A percentile compares a stretch with the other conserved stretches of the same genome.
Evolutionary conservation across 1,284 basidiomycete species (phyloP).

Genomic region (Cutaneotrichosporon sp.): DNA sequence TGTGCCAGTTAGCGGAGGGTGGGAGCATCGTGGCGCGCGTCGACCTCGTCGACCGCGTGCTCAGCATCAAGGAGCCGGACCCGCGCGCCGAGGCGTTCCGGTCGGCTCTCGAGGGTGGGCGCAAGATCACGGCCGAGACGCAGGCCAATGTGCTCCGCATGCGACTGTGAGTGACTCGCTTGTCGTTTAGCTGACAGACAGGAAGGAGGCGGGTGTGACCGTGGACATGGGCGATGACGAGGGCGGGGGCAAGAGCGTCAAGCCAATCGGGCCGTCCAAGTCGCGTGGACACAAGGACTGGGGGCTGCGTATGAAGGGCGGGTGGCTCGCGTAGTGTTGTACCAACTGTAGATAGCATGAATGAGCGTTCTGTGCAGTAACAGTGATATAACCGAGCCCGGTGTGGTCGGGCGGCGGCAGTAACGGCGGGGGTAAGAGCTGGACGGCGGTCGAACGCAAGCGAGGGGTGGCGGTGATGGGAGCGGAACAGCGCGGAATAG

Average conservation of each 20-base stretch:
- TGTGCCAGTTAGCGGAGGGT: conserved; percentile 35
- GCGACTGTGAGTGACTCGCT: conserved; percentile 34
- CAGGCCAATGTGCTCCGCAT: conserved; percentile 37
- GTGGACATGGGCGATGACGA: conserved; percentile 29
- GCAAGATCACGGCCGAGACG: conserved; percentile 26
- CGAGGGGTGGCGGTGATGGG: too few species aligned
- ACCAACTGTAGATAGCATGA: conserved; percentile 1
- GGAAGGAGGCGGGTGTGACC: conserved; percentile 38
- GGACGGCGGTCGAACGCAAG: too few species aligned
- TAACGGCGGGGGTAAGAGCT: neutral
- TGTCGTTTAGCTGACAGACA: conserved; percentile 14
- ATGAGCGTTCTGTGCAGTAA: neutral
- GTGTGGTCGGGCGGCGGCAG: neutral
- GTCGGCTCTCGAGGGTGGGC: conserved; percentile 28
- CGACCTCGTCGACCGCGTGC: conserved; percentile 46
- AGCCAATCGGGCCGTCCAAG: neutral
- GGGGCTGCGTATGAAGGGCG: neutral
- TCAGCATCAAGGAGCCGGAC: conserved; percentile 31
- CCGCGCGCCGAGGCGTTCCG: conserved; percentile 33
- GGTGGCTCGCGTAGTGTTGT: conserved; percentile 3
- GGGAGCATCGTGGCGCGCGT: conserved; percentile 39
- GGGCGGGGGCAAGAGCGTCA: neutral
- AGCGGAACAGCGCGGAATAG: too few species aligned
- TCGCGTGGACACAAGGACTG: neutral
- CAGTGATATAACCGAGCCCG: neutral